Base-by-base conservation (phyloP, 176 grass and related monocot genomes). In the Carex littledalei region DNA sequence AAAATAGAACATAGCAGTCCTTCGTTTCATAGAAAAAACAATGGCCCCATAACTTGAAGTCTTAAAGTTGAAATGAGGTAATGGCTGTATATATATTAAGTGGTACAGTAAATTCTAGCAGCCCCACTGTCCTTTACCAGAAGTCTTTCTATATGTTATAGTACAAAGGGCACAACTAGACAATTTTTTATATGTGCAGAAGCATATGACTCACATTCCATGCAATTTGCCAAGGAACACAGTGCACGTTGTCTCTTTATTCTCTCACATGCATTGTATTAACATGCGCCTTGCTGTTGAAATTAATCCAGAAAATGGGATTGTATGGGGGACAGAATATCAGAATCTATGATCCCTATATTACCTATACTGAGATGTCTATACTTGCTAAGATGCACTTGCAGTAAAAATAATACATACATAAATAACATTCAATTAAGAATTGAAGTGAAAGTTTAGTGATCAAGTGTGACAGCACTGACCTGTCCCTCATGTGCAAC, bases 401-500 rank as follows among this genome's bases (percentile, higher is more conserved):
- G 24, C 39, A 10, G 18, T 20, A 7, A 76, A 77, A 24, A 17
- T 17, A 53, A 77, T 55, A 76, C 45, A 53, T 76, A 29, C 21
- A 31, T 26, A 76, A 8, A 54, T 22, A 16, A 41, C 10, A 9
- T 6, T 53, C 15, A 29, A 26, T 31, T 29, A 76, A 15, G 15
- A 53, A 50, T 74, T 49, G 7, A 74, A 47, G 35, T 47, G n/a
- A 21, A 75, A 53, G 20, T 53, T 75, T 24, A 21, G 9, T 74
- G 9, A 15, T 52, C 10, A 76, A 77, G 22, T 55, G 73, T 77
- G 73, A 55, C 49, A 31, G 13, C 73, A 81, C 79, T 43, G 15
- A 97, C 59, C 17, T 85, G 84, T 35, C 82, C 92, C 31, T 94
- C 92, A 63, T 97, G 95, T 53, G 95, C 92, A 7, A 86, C 39